phyloP scores from a whole-genome alignment of 441 rosid genomes.

The Rhodomyrtus psidioides region DNA sequence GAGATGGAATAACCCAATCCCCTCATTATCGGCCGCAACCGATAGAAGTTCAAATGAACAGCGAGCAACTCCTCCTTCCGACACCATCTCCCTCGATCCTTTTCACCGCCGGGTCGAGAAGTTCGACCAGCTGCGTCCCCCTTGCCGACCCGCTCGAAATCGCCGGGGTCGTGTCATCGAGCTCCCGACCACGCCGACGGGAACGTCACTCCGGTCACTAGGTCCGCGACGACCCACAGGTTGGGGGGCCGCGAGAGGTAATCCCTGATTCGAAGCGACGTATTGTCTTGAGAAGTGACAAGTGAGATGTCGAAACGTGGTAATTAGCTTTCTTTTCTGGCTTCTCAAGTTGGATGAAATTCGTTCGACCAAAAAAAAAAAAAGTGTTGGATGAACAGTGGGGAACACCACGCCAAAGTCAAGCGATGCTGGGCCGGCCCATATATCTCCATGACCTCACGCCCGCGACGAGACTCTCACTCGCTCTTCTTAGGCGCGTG shows the following conservation, averaged over 20 bases:
- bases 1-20: background rate
- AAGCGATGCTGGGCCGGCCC: background rate
- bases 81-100: background rate
- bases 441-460: background rate
- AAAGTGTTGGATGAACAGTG: background rate
- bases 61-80: fast-evolving
- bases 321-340: background rate
- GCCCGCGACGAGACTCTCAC: background rate
- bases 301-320: background rate
- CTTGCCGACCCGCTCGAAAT: background rate
- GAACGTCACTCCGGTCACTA: background rate
- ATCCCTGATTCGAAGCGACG: background rate
- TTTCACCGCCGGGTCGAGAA: background rate
- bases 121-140: background rate
- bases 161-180: background rate
- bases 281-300: background rate
- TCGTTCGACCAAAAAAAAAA: too few species aligned
- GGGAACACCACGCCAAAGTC: background rate
- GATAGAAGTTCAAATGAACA: background rate
- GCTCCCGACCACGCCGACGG: background rate
- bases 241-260: background rate
- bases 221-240: background rate
- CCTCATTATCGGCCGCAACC: background rate
- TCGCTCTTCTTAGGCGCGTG: background rate
- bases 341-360: background rate